A percentile compares a stretch with the other conserved stretches of the same genome.
phyloP scores from a whole-genome alignment of 306 rosid genomes.

The Fagus crenata region DNA sequence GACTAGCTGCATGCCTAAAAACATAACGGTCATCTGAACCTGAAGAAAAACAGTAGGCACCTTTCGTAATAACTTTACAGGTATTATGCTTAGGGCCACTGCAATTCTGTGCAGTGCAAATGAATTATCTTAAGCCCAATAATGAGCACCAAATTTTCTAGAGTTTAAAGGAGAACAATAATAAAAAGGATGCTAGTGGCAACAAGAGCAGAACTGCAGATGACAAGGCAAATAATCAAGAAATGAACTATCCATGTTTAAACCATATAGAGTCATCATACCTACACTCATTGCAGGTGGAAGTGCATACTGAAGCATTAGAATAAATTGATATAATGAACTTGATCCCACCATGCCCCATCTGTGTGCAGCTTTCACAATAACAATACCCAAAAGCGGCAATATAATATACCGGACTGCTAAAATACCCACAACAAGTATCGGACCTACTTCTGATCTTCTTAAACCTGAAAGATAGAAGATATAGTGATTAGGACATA shows the following conservation, averaged over 20 bases:
- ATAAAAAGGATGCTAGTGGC: background rate
- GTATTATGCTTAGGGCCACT: background rate
- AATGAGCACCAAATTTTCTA: background rate
- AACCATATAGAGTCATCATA: background rate
- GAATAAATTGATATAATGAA: constrained; percentile 12
- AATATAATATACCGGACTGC: constrained; percentile 1
- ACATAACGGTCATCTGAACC: background rate
- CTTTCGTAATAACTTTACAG: background rate
- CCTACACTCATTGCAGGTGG: constrained; percentile 17
- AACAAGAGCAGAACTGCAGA: background rate
- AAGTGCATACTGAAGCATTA: constrained; percentile 4
- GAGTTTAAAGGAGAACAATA: background rate
- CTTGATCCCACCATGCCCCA: constrained; percentile 16
- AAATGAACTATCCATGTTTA: background rate
- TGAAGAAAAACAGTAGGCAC: background rate
- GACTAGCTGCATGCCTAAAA: too few species aligned
- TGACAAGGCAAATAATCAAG: background rate
- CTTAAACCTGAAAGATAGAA: constrained; percentile 6
- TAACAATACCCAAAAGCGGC: constrained; percentile 11
- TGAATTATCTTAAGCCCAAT: background rate
- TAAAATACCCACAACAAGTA: background rate
- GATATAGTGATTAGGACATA: background rate
- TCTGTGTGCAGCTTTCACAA: constrained; percentile 1
- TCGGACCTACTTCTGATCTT: constrained; percentile 1
- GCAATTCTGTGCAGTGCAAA: background rate